Conservation (phyloP, 1,284 basidiomycete species). For the Sanghuangporus weigelae region DNA sequence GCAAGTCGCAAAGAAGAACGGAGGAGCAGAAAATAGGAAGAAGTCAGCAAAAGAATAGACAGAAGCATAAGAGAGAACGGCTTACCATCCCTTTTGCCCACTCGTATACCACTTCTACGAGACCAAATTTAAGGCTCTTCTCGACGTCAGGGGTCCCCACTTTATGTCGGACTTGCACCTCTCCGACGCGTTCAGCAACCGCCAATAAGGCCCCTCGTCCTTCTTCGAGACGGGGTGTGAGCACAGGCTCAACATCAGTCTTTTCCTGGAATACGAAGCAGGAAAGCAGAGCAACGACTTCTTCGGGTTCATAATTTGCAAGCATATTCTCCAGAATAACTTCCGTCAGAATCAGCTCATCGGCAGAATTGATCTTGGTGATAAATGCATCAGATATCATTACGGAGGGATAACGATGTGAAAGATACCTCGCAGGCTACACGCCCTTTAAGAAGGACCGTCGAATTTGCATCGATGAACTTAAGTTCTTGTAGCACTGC, state of each 20-base stretch:
- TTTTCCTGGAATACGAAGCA: conserved; percentile 98
- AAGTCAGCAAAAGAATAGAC: neutral
- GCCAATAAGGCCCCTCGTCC: conserved; percentile 76
- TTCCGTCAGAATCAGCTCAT: conserved; percentile 94
- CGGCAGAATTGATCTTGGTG: conserved; percentile 89
- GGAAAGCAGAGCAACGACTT: conserved; percentile 95
- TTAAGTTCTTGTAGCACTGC: conserved; percentile 87
- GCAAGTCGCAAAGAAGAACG: neutral
- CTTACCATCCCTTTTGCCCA: conserved; percentile 97
- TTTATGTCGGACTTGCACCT: conserved; percentile 75
- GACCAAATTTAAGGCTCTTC: conserved; percentile 77
- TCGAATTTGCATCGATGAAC: conserved; percentile 91
- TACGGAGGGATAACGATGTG: neutral
- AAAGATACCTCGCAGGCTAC: conserved; percentile 89
- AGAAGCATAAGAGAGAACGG: conserved; percentile 4
- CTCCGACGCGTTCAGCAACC: conserved; percentile 81
- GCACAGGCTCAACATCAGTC: conserved; percentile 79
- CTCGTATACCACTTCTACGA: conserved; percentile 95
- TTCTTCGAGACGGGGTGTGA: conserved; percentile 73
- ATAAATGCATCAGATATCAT: neutral
- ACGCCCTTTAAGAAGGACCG: conserved; percentile 92
- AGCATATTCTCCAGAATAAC: conserved; percentile 95
- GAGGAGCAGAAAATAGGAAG: neutral
- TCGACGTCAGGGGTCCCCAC: conserved; percentile 64
- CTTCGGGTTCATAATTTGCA: conserved; percentile 86